Evolutionary conservation across 805 yeast genomes (phyloP), one percentile per base, ranked within the genome.

Genomic region (Debaryomyces maramus): DNA sequence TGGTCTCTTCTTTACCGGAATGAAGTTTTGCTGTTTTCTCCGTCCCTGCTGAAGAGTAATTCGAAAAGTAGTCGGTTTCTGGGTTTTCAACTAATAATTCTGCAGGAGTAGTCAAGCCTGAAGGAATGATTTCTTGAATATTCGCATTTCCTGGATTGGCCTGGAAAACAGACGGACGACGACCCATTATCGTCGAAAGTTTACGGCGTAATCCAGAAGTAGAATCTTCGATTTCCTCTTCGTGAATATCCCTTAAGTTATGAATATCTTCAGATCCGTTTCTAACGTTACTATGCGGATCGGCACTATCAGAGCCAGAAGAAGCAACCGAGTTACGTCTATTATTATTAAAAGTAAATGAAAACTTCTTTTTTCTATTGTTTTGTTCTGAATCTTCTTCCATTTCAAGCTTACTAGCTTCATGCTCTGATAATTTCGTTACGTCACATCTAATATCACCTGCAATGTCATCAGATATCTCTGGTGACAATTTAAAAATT

Each of bases 21-120:
- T 37, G 21, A 45, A 24, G 23, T 43, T 32, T 40, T 31, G 33
- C 28, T 36, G 40, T 41, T n/a, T 13, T 13, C 13, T 15, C 28
- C 13, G 15, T 15, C 2, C 28, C 28, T 5, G 13, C 5, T n/a
- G 28, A 24, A 21, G 44, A 36, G 21, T 40, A 39, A 14, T 44
- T 45, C 3, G 56, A 44, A 38, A 61, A 64, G 49, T 65, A 67
- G 31, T 58, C 61, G 27, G 51, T 42, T 10, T 60, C 55, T 14
- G 53, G 35, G 10, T 60, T 62, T 27, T 64, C 61, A 8, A 70
- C 67, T 31, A 66, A 42, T 6, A 70, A 45, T 38, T 70, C 75
- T 1, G 74, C 65, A 0, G 75, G 75, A 0, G 74, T 69, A 10
- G 60, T 63, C 17, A 60, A 42, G 1, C 75, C 74, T 4, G 73